These are phyloP conservation scores for Basipetospora chlamydospora DNA, from an alignment of 2,329 filamentous ascomycete genomes.

Conservation along the genomic window DNA sequence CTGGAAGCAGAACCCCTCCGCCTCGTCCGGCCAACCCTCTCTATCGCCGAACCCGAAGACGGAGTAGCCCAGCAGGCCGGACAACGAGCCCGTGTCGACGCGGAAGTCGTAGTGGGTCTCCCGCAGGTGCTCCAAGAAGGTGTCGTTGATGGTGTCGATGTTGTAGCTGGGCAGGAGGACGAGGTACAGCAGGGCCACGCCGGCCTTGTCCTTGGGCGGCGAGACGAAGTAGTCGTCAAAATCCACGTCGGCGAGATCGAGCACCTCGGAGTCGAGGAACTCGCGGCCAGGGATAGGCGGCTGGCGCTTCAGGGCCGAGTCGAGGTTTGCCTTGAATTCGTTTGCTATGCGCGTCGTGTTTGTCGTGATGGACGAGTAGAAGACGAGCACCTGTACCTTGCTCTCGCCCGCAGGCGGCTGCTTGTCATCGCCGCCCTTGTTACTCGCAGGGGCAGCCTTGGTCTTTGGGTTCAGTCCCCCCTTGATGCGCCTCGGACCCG, in stretches of 20 bases:
- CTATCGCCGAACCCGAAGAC: constrained; percentile 90
- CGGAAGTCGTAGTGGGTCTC: constrained; percentile 96
- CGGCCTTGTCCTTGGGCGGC: constrained; percentile 44
- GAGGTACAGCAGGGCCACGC: constrained; percentile 63
- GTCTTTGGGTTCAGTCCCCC: constrained; percentile 22
- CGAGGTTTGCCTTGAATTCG: constrained; percentile 43
- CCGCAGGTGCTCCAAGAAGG: constrained; percentile 70
- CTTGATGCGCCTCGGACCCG: constrained; percentile 35
- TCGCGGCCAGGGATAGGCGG: constrained; percentile 10
- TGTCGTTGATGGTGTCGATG: constrained; percentile 83
- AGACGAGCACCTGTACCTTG: constrained; percentile 60
- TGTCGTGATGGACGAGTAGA: constrained; percentile 80
- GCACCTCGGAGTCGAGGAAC: constrained; percentile 45
- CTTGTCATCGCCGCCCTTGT: constrained; percentile 5
- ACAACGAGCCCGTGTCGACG: constrained; percentile 77
- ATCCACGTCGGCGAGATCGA: constrained; percentile 75
- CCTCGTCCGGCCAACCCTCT: constrained; percentile 83
- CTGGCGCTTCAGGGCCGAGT: constrained; percentile 35
- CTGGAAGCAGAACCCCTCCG: constrained; percentile 85
- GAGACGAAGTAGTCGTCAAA: constrained; percentile 86
- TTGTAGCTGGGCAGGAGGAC: constrained; percentile 85
- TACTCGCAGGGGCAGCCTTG: constrained; percentile 9
- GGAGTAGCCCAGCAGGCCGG: constrained; percentile 65
- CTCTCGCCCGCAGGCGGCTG: constrained; percentile 10
- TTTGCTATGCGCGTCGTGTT: constrained; percentile 64